Evolutionary conservation across 306 rosid genomes (phyloP), one percentile per base, ranked within the genome.

Genomic region (Cucumis cinereus): DNA sequence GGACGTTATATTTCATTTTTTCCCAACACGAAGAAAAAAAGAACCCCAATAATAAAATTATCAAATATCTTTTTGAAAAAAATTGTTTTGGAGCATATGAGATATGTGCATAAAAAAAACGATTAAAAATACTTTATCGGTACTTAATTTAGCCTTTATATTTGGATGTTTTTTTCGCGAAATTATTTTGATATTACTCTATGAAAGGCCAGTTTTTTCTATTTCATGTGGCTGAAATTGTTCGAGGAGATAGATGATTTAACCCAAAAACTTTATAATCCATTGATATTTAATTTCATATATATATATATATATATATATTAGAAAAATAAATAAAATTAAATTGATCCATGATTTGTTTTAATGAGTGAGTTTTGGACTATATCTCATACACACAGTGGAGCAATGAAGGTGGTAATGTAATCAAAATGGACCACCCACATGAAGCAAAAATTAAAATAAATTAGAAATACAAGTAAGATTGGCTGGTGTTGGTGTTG

Each of bases 401-500:
- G 41, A 61, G 41, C 68, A 26, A 13, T 62, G 45, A 62, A 61
- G 23, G 43, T 28, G 68, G 43, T 17, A 61, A 30, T 15, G 16
- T n/a, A 57, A 10, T 53, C 40, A 60, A 60, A 26, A 28, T 30
- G 40, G 45, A 8, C 28, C 74, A 68, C 20, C 55, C 54, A 68
- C 69, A 35, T 22, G 53, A 67, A 68, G 26, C n/a, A 43, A 68
- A 43, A 15, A 3, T 15, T 49, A 71, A 71, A 71, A 67, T 11
- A 41, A 49, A 71, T 5, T 24, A 38, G 35, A 50, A 71, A 26
- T 24, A 45, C 56, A 69, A 69, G 74, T 23, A 43, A 45, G 74
- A 69, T 69, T 45, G 74, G 56, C 26, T 69, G 74, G 56, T 43
- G 14, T n/a, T n/a, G n/a, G n/a, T n/a, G n/a, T n/a, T n/a, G n/a